Conservation (phyloP, 345 rosid genomes). For the Syzygium aqueum region DNA sequence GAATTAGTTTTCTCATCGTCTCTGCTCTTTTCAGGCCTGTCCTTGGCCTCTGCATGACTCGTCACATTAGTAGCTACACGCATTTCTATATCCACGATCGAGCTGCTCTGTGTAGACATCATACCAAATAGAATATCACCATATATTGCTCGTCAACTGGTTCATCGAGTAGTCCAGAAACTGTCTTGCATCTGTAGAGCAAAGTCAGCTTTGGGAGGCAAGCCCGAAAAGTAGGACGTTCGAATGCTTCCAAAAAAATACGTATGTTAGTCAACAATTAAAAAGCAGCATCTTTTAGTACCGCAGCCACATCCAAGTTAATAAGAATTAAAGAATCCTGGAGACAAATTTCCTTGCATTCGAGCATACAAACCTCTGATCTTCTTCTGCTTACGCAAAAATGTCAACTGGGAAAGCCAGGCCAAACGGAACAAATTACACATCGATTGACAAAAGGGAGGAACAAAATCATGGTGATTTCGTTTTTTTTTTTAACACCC, state of each 20-base stretch:
- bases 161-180: neutral
- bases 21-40: constrained; percentile 18
- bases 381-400: neutral
- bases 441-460: neutral
- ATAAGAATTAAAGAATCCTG: neutral
- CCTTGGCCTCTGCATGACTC: constrained; percentile 7
- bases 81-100: neutral
- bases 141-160: neutral
- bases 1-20: constrained; percentile 39
- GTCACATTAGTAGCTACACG: neutral
- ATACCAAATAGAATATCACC: neutral
- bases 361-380: neutral
- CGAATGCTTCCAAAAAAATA: neutral
- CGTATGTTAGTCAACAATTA: neutral
- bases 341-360: neutral
- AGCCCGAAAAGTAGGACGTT: neutral
- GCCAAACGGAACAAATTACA: neutral
- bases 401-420: neutral
- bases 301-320: neutral
- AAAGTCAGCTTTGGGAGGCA: neutral
- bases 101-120: neutral
- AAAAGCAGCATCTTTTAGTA: neutral
- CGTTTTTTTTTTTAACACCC: neutral
- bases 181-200: neutral
- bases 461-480: neutral